Evolutionary conservation across 176 grass and related monocot species (phyloP), one percentile per base, ranked within the genome.

Genomic region (Oryza brachyantha): DNA sequence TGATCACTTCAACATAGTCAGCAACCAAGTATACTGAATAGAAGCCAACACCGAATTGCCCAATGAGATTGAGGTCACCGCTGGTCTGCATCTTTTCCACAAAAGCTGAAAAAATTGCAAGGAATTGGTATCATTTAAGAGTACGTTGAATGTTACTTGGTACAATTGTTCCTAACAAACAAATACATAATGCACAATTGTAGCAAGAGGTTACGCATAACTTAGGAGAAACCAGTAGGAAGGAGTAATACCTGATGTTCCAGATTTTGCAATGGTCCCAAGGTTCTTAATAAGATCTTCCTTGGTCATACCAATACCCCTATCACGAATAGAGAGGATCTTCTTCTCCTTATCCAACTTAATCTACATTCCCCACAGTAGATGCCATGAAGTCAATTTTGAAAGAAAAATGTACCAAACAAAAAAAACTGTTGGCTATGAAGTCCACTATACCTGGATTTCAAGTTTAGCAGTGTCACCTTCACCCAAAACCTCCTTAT

Each of bases 1-100:
- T 98, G 78, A 98, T 61, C 60, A 98, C 95, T 88, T 98, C 95
- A n/a, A 98, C 95, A 74, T 98, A 98, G 71, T 98, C 95, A 67
- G 95, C 89, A 67, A 92, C 92, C 83, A 98, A 84, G 85, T 98
- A 98, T 19, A 98, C 95, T 57, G 95, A 98, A 73, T 98, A 98
- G 80, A 98, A 98, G 6, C 95, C 95, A 61, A 97, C 94, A 86
- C 94, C 94, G 73, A 97, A 97, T 76, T 97, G 94, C n/a, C 94
- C 94, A 86, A 94, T 98, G 21, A 98, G 92, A 50, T 79, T 98
- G 50, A 94, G 90, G 70, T 98, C 95, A 69, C 92, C 95, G 45
- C 95, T 89, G 72, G 84, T 78, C 87, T 98, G 95, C 89, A 93
- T 86, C 75, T 98, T 98, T 68, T 98, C 95, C 14, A 98, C 61